Evolutionary conservation across 2,329 filamentous ascomycete species (phyloP), one percentile per base, ranked within the genome.

Genomic region (Rachicladosporium sp.): DNA sequence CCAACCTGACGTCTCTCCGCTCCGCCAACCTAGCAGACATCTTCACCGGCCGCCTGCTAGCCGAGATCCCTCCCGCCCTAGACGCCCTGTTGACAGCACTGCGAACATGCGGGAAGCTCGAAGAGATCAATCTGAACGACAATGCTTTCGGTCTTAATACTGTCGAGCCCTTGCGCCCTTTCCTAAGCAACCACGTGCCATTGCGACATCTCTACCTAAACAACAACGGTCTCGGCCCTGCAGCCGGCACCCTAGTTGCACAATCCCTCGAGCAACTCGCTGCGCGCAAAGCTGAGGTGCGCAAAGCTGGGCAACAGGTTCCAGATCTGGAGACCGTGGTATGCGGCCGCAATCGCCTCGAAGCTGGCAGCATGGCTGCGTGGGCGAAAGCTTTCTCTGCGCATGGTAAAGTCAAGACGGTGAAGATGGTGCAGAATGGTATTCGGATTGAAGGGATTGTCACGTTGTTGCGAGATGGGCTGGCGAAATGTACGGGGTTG

Each of bases 361-460:
- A 98, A 67, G 94, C 88, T 54, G 91, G 89, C 50, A 91, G 82
- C 58, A 98, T 98, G 91, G 77, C 76, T 10, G 88, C 89, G 0
- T 98, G 91, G 91, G 87, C 88, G 32, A 82, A 81, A 60, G 74
- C 86, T 1, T 95, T 85, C 61, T 77, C 78, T 53, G 79, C 89
- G 42, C 86, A 96, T 57, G 67, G 63, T 59, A 80, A 82, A 42
- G 74, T 98, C 47, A 82, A 80, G 64, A 78, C 78, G 43, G 76
- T 98, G 51, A 93, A 89, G 71, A 96, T 98, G 91, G 86, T 93
- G 19, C 91, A 96, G 64, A 96, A 98, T 60, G 91, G 91, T 38
- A 98, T 98, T 51, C 76, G 91, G 33, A 85, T 89, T 58, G 87
- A 96, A 62, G 91, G 91, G 44, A 91, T 96, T 55, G 79, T 79